Evolutionary conservation across 75 land plant genomes (phyloP).

Genomic region (Adiantum capillusveneris): DNA sequence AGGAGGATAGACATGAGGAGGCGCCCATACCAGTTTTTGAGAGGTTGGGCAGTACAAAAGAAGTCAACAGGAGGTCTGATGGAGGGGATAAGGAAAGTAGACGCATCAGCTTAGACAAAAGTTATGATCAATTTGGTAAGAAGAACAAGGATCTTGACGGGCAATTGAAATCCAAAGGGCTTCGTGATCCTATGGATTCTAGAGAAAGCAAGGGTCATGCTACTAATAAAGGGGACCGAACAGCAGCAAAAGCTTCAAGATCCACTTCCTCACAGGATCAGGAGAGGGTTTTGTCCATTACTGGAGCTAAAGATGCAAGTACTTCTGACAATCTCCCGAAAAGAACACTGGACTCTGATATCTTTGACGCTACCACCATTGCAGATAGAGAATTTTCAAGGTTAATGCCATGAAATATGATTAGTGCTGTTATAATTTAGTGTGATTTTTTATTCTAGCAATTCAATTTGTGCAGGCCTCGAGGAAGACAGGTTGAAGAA

Average conservation of each 20-base stretch:
- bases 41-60: background rate
- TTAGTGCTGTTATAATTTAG: too few species aligned
- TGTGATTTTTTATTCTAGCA: background rate
- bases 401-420: background rate
- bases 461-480: background rate
- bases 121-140: too few species aligned
- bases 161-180: background rate
- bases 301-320: background rate
- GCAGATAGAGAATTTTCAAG: background rate
- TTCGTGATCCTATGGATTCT: background rate
- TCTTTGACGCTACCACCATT: background rate
- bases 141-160: background rate
- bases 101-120: background rate
- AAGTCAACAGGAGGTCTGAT: background rate
- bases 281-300: background rate
- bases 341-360: background rate
- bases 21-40: background rate
- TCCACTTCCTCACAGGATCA: background rate
- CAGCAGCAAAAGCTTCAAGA: background rate
- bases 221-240: background rate
- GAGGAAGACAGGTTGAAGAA: conserved; percentile 1
- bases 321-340: background rate
- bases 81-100: background rate
- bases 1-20: background rate
- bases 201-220: conserved; percentile 4